phyloP scores from a whole-genome alignment of 2,329 filamentous ascomycete species.

The Aspergillus sergii region DNA sequence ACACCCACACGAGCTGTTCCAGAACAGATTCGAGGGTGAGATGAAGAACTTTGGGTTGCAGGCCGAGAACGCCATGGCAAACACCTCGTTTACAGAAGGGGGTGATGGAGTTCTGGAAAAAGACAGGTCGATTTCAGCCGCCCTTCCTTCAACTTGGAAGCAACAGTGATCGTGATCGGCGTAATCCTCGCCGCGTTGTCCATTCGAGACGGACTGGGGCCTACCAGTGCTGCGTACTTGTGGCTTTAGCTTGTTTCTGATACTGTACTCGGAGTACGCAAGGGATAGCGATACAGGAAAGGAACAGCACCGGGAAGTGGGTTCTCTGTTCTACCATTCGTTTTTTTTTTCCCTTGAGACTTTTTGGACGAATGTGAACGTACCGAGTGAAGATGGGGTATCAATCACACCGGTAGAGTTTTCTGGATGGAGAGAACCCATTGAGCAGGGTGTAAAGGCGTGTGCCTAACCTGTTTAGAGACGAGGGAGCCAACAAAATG shows the following conservation, averaged over 20 bases:
- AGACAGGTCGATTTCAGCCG: constrained; percentile 18
- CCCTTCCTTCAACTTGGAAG: constrained; percentile 1
- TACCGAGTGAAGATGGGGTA: neutral
- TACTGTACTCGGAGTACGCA: constrained; percentile 15
- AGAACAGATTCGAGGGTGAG: constrained; percentile 5
- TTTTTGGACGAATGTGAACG: neutral
- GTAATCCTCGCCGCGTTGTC: constrained; percentile 13
- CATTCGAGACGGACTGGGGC: constrained; percentile 6
- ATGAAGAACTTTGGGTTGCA: constrained; percentile 6
- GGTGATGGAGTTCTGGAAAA: constrained; percentile 26
- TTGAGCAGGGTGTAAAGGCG: neutral
- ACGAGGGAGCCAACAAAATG: neutral
- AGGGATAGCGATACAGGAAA: constrained; percentile 17
- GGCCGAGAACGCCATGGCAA: constrained; percentile 6
- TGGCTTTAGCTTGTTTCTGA: constrained; percentile 14
- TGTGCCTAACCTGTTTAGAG: neutral
- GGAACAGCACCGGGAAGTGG: neutral
- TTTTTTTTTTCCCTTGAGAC: too few relatives aligned
- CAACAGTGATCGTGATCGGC: constrained; percentile 18
- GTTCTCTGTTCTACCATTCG: neutral
- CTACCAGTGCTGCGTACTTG: constrained; percentile 11
- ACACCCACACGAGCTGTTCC: constrained; percentile 1
- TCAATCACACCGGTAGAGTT: neutral
- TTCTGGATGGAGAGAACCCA: neutral
- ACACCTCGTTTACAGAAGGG: constrained; percentile 22